Conservation (phyloP, 2,329 filamentous ascomycete species). For the Verticillium zaregamsianum region DNA sequence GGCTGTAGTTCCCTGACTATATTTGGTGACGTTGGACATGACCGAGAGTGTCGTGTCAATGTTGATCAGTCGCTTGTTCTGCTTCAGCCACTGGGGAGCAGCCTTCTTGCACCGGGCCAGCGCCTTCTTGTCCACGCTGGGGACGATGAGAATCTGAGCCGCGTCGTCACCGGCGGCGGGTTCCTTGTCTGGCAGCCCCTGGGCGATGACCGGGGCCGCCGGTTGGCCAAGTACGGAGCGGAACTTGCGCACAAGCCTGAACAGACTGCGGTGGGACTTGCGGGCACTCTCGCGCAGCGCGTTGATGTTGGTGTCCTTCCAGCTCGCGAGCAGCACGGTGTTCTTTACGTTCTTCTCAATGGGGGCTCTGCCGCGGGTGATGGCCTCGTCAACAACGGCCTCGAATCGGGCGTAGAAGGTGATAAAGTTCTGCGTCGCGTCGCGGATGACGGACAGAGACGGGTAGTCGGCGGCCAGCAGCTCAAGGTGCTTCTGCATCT, state of each 20-base stretch:
- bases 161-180: not conserved
- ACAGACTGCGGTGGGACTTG: conserved; percentile 86
- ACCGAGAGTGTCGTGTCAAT: conserved; percentile 64
- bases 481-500: conserved; percentile 61
- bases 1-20: not conserved
- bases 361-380: conserved; percentile 62
- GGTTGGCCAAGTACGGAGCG: conserved; percentile 73
- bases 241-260: conserved; percentile 88
- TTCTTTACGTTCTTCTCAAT: conserved; percentile 94
- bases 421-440: conserved; percentile 73
- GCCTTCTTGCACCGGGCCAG: conserved; percentile 25
- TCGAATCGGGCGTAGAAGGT: conserved; percentile 70
- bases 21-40: conserved; percentile 58
- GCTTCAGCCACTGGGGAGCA: conserved; percentile 34
- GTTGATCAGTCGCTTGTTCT: conserved; percentile 67
- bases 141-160: conserved; percentile 16
- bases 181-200: conserved; percentile 53
- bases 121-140: conserved; percentile 23
- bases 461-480: conserved; percentile 57
- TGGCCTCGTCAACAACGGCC: conserved; percentile 56
- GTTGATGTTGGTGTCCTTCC: conserved; percentile 96
- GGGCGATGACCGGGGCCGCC: conserved; percentile 59
- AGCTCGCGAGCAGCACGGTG: conserved; percentile 87
- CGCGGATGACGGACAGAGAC: conserved; percentile 51
- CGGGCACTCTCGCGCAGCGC: conserved; percentile 84